Base-by-base conservation (phyloP, 2,329 filamentous ascomycete species). In the Colletotrichum musae region DNA sequence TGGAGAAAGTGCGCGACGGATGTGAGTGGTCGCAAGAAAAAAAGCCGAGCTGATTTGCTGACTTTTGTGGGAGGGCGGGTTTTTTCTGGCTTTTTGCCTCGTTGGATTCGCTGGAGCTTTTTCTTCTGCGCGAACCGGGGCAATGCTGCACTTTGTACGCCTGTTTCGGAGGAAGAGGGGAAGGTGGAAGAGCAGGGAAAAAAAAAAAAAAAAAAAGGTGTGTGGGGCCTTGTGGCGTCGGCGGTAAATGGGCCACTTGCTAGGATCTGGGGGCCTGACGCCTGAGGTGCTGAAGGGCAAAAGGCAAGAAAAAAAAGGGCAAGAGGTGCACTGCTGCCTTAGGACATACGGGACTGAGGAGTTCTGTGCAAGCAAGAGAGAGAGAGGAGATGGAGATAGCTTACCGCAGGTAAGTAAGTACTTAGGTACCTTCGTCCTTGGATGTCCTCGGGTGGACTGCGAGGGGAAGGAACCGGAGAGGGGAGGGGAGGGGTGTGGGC, bases 1-100 rank as follows among this genome's bases (percentile, higher is more conserved):
- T 77, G 74, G 76, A 75, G 75, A 71, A 71, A 73, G 72, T 73
- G 74, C 71, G 65, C 66, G 72, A 75, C 71, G 70, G 72, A 69
- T 73, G 65, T 64, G 67, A 72, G 70, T 70, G 60, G 71, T 64
- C 68, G 71, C 64, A 71, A 75, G 74, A 73, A 67, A 73, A 72
- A 75, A 68, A 70, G 47, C 43, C 68, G 68, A 68, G 68, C 68
- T 70, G 68, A 70, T 70, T 70, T 70, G 68, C 68, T 70, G 68
- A 51, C 54, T 70, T 69, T 70, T 70, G 68, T 70, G 68, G 68
- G 68, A 70, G 68, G 64, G 66, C 66, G 66, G 66, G 66, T 69
- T 69, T 69, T 69, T 69, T 69, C 66, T 69, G 66, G 66, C 66
- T 69, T 69, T 59, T 69, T 61, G 62, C 50, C 66, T 69, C 62